Base-by-base conservation (phyloP, 2,329 filamentous ascomycete species). In the Fusarium agapanthi region DNA sequence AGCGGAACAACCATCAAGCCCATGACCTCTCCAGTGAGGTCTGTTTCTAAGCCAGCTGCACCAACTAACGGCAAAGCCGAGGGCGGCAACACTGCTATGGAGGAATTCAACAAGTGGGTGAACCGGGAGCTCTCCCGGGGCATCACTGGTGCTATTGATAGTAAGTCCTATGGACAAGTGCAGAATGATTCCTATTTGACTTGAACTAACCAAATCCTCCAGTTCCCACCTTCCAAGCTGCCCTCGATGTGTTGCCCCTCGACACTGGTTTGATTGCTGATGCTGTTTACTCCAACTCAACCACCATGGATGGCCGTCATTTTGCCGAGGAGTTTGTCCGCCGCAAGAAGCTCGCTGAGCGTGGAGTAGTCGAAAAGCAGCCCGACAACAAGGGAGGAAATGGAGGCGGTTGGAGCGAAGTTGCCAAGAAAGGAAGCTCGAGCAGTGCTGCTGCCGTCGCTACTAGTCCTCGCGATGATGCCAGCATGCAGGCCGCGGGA, bases 31-130 rank as follows among this genome's bases (percentile, higher is more conserved):
- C 76, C 81, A 7, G 76, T 86, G 43, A 91, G 91, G 81, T 84
- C 88, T 8, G 81, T 85, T 2, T 71, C 79, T 13, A 88, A 90
- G 71, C 81, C 87, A 13, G 82, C 85, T n/a, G 85, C 81, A 53
- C 82, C 85, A 7, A 83, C 84, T 13, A 83, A 70, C 44, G 71
- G 83, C 64, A 86, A 83, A 51, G 79, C 81, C 26, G 81, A 81
- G 26, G 77, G 80, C 18, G 77, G 75, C 38, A 83, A 78, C 55
- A 75, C 61, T 79, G 95, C 96, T 7, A 90, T 94, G 81, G 95
- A 97, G 44, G 96, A 98, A 81, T 97, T 99, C 81, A 92, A 91
- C 79, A 98, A 97, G 82, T 99, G 96, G 96, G 90, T 95, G 24
- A 90, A 93, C 76, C 88, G 90, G 61, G 92, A 96, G 80, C 86